Evolutionary conservation across 768 basidiomycete species (phyloP).

Genomic region (Polyporus arcularius): DNA sequence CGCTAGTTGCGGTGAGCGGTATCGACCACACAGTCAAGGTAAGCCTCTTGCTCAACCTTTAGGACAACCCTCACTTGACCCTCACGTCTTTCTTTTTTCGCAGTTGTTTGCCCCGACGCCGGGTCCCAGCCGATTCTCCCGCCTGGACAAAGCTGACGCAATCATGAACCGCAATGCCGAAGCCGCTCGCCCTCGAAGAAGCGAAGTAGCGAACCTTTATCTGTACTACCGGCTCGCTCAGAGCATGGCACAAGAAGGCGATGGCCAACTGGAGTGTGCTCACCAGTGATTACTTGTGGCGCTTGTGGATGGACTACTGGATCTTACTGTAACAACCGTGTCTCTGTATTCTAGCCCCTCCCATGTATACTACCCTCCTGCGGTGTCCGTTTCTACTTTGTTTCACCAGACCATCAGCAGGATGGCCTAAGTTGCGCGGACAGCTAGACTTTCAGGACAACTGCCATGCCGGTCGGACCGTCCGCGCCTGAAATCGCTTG

Average conservation of each 20-base stretch:
- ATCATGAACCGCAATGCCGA: slow-evolving; percentile 61
- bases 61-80: not conserved
- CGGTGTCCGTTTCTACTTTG: not conserved
- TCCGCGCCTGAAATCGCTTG: not conserved
- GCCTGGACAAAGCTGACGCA: slow-evolving; percentile 47
- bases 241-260: not conserved
- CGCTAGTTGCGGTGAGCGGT: slow-evolving; percentile 83
- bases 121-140: slow-evolving; percentile 53
- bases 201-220: slow-evolving; percentile 33
- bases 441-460: too few species aligned
- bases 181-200: slow-evolving; percentile 28
- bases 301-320: not conserved
- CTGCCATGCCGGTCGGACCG: not conserved
- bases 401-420: not conserved
- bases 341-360: not conserved
- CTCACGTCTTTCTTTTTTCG: not conserved
- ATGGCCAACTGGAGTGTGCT: slow-evolving; percentile 14
- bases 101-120: slow-evolving; percentile 69
- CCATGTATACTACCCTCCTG: not conserved
- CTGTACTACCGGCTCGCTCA: slow-evolving; percentile 29
- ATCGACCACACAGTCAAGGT: slow-evolving; percentile 88
- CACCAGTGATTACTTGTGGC: slow-evolving; percentile 12
- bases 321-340: not conserved
- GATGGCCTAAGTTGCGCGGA: not conserved
- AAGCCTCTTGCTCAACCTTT: not conserved